These are phyloP conservation scores for Rhodotorula kratochvilovae DNA, from an alignment of 768 basidiomycete species.

Conservation along the genomic window DNA sequence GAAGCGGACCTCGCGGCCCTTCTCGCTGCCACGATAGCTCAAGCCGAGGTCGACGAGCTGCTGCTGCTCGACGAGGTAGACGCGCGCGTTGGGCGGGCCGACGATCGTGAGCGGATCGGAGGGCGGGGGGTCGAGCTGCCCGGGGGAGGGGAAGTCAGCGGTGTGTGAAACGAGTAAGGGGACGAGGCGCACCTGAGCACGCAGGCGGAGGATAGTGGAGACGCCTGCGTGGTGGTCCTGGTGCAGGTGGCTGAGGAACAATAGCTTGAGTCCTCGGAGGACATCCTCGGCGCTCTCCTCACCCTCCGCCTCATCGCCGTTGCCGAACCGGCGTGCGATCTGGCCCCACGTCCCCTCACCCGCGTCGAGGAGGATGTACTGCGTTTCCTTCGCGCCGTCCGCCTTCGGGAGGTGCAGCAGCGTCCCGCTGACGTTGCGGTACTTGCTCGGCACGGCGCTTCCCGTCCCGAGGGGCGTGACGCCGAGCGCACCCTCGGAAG, in stretches of 20 bases:
- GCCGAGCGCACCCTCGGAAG: constrained; percentile 59
- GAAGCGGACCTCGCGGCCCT: constrained; percentile 17
- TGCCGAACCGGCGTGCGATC: constrained; percentile 69
- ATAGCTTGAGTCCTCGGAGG: constrained; percentile 66
- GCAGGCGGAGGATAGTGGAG: constrained; percentile 64
- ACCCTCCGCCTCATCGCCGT: constrained; percentile 43
- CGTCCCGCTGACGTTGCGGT: constrained; percentile 74
- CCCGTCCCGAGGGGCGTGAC: constrained; percentile 82
- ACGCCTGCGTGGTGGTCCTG: constrained; percentile 89
- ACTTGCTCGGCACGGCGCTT: constrained; percentile 76
- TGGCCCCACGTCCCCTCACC: constrained; percentile 95
- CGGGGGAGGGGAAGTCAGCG: background rate
- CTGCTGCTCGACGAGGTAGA: constrained; percentile 68
- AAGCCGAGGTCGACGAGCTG: constrained; percentile 70
- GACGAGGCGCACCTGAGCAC: constrained; percentile 57
- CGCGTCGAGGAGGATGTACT: constrained; percentile 68
- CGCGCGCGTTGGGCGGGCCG: constrained; percentile 55
- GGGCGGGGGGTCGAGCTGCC: constrained; percentile 63
- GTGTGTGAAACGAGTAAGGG: background rate
- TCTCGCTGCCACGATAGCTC: constrained; percentile 19
- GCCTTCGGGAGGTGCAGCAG: constrained; percentile 64
- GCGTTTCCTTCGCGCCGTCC: background rate
- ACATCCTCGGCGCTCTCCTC: constrained; percentile 46
- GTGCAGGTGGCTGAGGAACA: constrained; percentile 86
- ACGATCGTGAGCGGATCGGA: constrained; percentile 67